Conservation (phyloP, 176 grass and related monocot genomes). For the Eleusine indica region DNA sequence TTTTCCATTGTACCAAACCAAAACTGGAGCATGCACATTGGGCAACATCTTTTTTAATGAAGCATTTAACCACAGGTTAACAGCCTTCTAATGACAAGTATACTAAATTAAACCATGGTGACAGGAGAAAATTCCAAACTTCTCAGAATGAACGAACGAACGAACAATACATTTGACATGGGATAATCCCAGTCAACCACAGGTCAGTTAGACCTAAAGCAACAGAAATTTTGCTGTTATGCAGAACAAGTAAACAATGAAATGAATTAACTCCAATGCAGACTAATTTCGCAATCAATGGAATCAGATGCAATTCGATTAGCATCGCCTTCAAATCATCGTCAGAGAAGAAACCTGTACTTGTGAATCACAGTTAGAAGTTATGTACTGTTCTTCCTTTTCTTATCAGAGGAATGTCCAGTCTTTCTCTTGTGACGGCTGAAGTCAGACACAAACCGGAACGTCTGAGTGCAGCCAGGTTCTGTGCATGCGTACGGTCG, state of each 20-base stretch:
- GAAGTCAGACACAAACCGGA: constrained; percentile 97
- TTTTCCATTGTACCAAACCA: background rate
- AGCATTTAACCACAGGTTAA: background rate
- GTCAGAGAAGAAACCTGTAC: constrained; percentile 53
- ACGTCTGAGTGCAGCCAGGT: constrained; percentile 87
- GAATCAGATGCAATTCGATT: constrained; percentile 51
- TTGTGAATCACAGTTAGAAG: constrained; percentile 47
- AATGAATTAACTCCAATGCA: constrained; percentile 60
- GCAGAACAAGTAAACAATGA: constrained; percentile 45
- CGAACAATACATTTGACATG: constrained; percentile 48
- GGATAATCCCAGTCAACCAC: constrained; percentile 43
- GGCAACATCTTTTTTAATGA: background rate
- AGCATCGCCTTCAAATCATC: constrained; percentile 47
- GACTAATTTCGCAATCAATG: constrained; percentile 50
- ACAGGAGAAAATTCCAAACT: constrained; percentile 34
- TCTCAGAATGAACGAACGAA: constrained; percentile 24
- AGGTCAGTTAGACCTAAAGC: constrained; percentile 50
- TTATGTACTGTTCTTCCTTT: constrained; percentile 69
- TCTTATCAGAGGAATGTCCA: constrained; percentile 75
- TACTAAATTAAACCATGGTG: constrained; percentile 12
- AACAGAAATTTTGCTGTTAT: constrained; percentile 35
- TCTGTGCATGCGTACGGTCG: constrained; percentile 82
- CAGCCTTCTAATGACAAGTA: constrained; percentile 26
- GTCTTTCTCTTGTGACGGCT: constrained; percentile 99
- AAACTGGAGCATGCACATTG: background rate